Evolutionary conservation across 2,329 filamentous ascomycete genomes (phyloP).

Genomic region (Diplocarpon mali): DNA sequence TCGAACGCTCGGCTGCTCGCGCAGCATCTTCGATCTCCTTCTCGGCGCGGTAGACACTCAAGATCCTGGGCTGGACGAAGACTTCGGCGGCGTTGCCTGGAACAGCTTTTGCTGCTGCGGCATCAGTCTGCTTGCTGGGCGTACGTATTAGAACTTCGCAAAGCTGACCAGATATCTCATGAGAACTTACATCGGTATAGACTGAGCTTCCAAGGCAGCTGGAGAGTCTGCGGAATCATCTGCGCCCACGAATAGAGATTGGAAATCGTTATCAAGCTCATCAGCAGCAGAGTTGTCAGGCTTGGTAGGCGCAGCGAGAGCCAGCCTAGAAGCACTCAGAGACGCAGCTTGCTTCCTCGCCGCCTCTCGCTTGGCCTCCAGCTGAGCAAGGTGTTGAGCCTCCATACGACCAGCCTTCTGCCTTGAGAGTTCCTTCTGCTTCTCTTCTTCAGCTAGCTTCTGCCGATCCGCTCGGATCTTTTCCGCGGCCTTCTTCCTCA

Average conservation of each 20-base stretch:
- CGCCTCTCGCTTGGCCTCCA: constrained; percentile 11
- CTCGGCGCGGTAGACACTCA: not conserved
- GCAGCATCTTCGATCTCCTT: not conserved
- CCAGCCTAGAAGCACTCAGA: constrained; percentile 9
- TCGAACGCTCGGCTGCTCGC: not conserved
- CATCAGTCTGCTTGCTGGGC: not conserved
- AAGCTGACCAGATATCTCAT: not conserved
- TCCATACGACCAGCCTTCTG: constrained; percentile 6
- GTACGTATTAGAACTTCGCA: not conserved
- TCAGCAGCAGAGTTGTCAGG: not conserved
- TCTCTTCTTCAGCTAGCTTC: constrained; percentile 2
- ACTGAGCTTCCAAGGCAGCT: no score
- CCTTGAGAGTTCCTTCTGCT: constrained; percentile 1
- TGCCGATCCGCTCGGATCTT: no score
- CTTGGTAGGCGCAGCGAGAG: not conserved
- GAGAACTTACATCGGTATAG: no score
- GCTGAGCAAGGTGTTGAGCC: constrained; percentile 4
- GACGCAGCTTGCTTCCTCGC: constrained; percentile 11
- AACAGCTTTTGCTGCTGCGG: not conserved
- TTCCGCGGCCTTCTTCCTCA: constrained; percentile 2
- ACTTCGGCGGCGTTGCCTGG: not conserved
- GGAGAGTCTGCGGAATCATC: no score
- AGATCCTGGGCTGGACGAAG: not conserved
- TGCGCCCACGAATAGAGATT: constrained; percentile 9
- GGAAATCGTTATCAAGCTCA: constrained; percentile 4